A percentile compares a stretch with the other conserved stretches of the same genome.
phyloP scores from a whole-genome alignment of 345 rosid genomes.

The Populus simonii region DNA sequence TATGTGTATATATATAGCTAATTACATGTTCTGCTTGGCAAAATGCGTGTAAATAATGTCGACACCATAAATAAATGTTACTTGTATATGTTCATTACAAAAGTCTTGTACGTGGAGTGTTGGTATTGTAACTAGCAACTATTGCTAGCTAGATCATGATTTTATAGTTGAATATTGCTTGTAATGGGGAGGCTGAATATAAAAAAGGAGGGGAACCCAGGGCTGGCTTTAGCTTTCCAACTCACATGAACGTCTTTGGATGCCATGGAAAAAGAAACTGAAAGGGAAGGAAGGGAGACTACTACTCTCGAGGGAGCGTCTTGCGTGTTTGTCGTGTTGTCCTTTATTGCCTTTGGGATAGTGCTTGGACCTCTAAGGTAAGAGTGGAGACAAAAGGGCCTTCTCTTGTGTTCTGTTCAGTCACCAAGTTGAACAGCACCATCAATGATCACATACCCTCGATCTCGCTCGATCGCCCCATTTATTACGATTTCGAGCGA shows the following conservation, averaged over 20 bases:
- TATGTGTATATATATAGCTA: neutral
- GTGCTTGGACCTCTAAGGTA: constrained; percentile 27
- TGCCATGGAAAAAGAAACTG: constrained; percentile 45
- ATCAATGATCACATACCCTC: neutral
- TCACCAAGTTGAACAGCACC: constrained; percentile 26
- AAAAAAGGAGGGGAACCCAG: too few relatives aligned
- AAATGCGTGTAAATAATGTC: too few relatives aligned
- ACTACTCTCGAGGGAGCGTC: constrained; percentile 54
- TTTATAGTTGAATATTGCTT: neutral
- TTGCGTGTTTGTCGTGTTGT: constrained; percentile 23
- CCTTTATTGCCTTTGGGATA: constrained; percentile 32
- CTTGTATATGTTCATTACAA: neutral
- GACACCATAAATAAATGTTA: neutral
- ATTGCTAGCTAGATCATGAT: neutral
- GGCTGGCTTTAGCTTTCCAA: constrained; percentile 42
- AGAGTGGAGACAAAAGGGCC: constrained; percentile 47
- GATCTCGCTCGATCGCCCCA: neutral
- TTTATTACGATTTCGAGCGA: neutral
- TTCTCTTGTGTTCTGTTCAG: constrained; percentile 35
- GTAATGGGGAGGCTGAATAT: neutral
- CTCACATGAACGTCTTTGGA: constrained; percentile 42
- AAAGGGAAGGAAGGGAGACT: constrained; percentile 22
- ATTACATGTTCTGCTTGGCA: neutral
- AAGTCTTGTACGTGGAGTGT: neutral
- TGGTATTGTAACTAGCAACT: neutral